Percentiles rank a stretch among this genome's conserved stretches.
Conservation (phyloP, 2,329 filamentous ascomycete species). For the Venturia nashicola region DNA sequence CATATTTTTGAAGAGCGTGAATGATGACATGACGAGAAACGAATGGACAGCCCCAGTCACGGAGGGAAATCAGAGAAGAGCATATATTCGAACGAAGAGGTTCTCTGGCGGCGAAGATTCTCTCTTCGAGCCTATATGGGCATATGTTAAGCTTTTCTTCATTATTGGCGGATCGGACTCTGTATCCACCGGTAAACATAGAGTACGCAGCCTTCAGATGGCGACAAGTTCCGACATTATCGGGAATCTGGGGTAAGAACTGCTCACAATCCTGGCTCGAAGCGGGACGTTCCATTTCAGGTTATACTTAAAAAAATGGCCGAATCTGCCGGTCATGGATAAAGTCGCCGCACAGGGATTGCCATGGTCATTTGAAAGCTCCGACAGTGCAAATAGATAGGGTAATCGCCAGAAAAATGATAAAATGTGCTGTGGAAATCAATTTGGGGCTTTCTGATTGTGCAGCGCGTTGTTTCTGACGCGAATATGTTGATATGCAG, state of each 20-base stretch:
- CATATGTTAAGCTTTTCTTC: not conserved
- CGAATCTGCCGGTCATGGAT: not conserved
- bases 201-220: not conserved
- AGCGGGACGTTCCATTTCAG: not conserved
- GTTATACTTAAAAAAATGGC: not conserved
- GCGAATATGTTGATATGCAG: not conserved
- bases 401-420: not conserved
- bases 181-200: not conserved
- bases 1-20: not conserved
- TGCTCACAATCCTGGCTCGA: not conserved
- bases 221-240: not conserved
- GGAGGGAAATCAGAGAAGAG: not conserved
- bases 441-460: not conserved
- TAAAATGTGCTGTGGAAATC: too few relatives aligned
- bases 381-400: not conserved
- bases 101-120: not conserved
- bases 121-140: not conserved
- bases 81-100: not conserved
- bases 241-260: not conserved
- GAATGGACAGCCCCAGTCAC: not conserved
- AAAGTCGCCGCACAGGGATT: not conserved
- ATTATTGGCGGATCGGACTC: not conserved
- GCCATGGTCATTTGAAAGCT: not conserved
- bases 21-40: not conserved
- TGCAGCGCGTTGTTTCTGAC: not conserved